Percentiles rank a stretch among this genome's conserved stretches.
phyloP scores from a whole-genome alignment of 176 grass and related monocot genomes.

The Aegilops longissima region DNA sequence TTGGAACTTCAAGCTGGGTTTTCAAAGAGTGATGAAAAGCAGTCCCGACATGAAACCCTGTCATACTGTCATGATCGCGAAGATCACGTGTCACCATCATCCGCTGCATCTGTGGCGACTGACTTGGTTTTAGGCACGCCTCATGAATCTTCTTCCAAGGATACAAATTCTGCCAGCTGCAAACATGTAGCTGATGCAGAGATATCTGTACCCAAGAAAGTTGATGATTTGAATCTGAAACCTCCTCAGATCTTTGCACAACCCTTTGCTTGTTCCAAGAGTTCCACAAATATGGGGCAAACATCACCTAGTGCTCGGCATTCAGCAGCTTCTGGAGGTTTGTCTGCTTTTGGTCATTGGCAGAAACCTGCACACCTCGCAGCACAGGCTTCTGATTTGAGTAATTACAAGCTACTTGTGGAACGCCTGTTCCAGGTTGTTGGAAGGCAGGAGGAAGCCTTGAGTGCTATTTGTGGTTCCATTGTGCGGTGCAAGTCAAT shows the following conservation, averaged over 20 bases:
- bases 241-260: slow-evolving; percentile 23
- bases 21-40: slow-evolving; percentile 63
- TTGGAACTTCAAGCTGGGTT: slow-evolving; percentile 50
- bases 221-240: slow-evolving; percentile 41
- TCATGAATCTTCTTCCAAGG: slow-evolving; percentile 44
- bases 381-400: slow-evolving; percentile 48
- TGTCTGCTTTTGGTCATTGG: slow-evolving; percentile 58
- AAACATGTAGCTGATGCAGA: slow-evolving; percentile 29
- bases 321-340: slow-evolving; percentile 33
- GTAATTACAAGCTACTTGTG: slow-evolving; percentile 69
- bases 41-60: slow-evolving; percentile 17
- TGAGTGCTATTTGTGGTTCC: slow-evolving; percentile 54
- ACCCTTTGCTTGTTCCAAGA: slow-evolving; percentile 27
- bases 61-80: slow-evolving; percentile 28
- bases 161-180: slow-evolving; percentile 18
- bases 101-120: slow-evolving; percentile 64
- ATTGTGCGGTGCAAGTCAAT: slow-evolving; percentile 40
- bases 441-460: slow-evolving; percentile 87
- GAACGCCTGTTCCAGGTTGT: slow-evolving; percentile 60
- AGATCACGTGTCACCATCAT: slow-evolving; percentile 52
- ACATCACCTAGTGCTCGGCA: slow-evolving; percentile 31
- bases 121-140: slow-evolving; percentile 83
- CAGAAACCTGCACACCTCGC: slow-evolving; percentile 29
- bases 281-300: slow-evolving; percentile 30
- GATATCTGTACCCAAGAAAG: slow-evolving; percentile 32